Evolutionary conservation across 1,284 basidiomycete species (phyloP).

Genomic region (Malassezia restricta): DNA sequence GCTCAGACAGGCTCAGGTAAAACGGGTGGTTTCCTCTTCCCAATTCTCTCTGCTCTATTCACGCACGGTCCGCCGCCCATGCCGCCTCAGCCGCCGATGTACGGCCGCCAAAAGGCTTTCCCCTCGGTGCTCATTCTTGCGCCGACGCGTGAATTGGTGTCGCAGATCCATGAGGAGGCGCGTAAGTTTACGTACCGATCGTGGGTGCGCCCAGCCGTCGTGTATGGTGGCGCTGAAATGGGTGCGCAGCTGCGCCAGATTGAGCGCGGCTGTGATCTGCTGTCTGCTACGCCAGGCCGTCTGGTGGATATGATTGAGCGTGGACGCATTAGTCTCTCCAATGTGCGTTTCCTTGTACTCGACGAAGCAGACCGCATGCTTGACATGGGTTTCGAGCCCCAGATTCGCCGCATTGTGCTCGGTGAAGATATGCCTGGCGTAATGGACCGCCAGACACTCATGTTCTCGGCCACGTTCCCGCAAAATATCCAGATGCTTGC

Average conservation of each 20-base stretch:
- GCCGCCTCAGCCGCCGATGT: constrained; percentile 53
- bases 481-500: constrained; percentile 97
- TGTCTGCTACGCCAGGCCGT: constrained; percentile 95
- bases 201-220: constrained; percentile 96
- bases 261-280: constrained; percentile 90
- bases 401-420: constrained; percentile 95
- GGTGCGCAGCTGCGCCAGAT: constrained; percentile 83
- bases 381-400: constrained; percentile 99
- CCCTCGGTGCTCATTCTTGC: constrained; percentile 92
- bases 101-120: constrained; percentile 76
- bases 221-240: constrained; percentile 98
- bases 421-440: constrained; percentile 95
- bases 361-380: constrained; percentile 99
- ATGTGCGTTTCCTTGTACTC: constrained; percentile 93
- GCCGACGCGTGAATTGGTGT: constrained; percentile 94
- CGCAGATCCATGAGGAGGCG: constrained; percentile 98
- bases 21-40: constrained; percentile 97
- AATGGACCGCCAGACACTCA: constrained; percentile 87
- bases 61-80: constrained; percentile 62
- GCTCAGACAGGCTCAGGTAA: constrained; percentile 99
- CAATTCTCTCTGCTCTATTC: constrained; percentile 91
- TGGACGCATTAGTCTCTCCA: constrained; percentile 86
- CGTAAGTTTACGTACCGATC: constrained; percentile 98
- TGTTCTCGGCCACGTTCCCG: constrained; percentile 99
- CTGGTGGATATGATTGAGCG: constrained; percentile 97